Conservation (phyloP, 352 stramenopile genomes). For the Pythium monospermum region DNA sequence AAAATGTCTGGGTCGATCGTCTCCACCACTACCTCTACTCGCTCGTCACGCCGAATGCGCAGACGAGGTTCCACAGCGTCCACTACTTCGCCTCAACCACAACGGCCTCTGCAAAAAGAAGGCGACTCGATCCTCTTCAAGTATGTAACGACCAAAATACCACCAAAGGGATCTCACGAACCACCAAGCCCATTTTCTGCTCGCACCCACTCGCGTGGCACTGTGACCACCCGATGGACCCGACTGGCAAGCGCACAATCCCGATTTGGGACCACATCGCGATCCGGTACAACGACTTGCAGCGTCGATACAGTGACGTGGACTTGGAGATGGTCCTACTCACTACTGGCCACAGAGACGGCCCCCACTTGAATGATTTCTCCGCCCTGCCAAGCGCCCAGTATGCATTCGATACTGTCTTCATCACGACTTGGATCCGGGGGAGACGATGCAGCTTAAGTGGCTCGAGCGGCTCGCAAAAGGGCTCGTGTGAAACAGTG, state of each 20-base stretch:
- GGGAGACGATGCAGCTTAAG: constrained; percentile 7
- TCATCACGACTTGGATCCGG: constrained; percentile 13
- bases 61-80: no score
- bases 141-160: no score
- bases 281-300: constrained; percentile 4
- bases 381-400: neutral
- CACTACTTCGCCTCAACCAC: no score
- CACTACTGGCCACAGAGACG: neutral
- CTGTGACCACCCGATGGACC: constrained; percentile 2
- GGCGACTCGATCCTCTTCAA: no score
- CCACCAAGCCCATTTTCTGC: no score
- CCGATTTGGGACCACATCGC: constrained; percentile 11
- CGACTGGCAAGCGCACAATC: neutral
- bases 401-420: constrained; percentile 1
- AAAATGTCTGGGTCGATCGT: constrained; percentile 17
- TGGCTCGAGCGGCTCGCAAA: neutral
- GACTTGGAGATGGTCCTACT: constrained; percentile 16
- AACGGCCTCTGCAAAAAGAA: no score
- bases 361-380: no score
- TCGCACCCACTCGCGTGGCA: neutral
- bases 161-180: no score
- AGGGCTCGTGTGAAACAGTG: constrained; percentile 5
- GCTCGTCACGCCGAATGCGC: no score
- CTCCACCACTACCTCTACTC: no score
- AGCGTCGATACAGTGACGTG: constrained; percentile 1